phyloP scores from a whole-genome alignment of 1,284 basidiomycete genomes.

The Moesziomyces sp. region DNA sequence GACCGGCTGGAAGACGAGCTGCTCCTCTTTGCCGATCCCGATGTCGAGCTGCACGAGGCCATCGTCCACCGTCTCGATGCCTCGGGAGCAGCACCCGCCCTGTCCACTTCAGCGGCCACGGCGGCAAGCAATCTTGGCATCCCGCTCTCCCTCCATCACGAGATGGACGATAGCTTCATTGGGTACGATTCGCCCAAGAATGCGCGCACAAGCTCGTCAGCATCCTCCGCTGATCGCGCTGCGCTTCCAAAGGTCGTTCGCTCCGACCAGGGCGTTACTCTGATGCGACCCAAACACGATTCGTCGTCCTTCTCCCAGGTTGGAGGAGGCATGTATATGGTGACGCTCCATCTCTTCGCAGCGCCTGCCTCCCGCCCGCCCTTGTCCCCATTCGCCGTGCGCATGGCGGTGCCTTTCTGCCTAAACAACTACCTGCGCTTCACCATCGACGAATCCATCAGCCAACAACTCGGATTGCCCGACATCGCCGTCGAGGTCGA shows the following conservation, averaged over 20 bases:
- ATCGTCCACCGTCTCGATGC: constrained; percentile 34
- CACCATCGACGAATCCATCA: constrained; percentile 37
- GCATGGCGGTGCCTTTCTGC: constrained; percentile 29
- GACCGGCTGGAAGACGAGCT: not conserved
- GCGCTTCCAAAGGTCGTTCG: constrained; percentile 13
- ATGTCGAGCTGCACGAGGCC: constrained; percentile 22
- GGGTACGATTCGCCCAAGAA: constrained; percentile 3
- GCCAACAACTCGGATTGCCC: constrained; percentile 3
- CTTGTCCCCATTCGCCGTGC: constrained; percentile 16
- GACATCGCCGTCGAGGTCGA: constrained; percentile 43
- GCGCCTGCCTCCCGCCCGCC: constrained; percentile 20
- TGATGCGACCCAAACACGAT: constrained; percentile 9
- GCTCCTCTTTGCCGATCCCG: constrained; percentile 11
- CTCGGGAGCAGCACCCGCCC: constrained; percentile 32
- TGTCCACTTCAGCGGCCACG: constrained; percentile 35
- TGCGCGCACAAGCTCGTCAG: not conserved
- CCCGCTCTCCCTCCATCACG: constrained; percentile 32
- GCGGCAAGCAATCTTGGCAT: constrained; percentile 35
- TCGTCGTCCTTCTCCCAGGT: not conserved
- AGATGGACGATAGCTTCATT: constrained; percentile 32
- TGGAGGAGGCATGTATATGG: constrained; percentile 17
- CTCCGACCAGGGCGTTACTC: constrained; percentile 10
- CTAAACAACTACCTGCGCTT: constrained; percentile 44
- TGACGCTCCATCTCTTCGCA: constrained; percentile 21
- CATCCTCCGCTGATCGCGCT: not conserved